A percentile compares a stretch with the other conserved stretches of the same genome.
These are phyloP conservation scores for Hypoxylon sp. DNA, from an alignment of 2,329 filamentous ascomycete genomes.

Conservation along the genomic window DNA sequence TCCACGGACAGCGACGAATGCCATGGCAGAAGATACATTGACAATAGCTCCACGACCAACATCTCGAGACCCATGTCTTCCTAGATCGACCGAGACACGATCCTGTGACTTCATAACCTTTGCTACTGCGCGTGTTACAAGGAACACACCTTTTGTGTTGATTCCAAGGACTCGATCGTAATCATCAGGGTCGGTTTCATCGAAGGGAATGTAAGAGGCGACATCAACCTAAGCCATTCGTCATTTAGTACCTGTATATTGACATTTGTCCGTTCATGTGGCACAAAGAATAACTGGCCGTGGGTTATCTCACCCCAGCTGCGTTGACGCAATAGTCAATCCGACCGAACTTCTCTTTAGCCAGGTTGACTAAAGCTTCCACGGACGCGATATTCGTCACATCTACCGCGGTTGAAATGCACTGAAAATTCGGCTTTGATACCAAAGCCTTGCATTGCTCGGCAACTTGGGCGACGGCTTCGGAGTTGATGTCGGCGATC, in stretches of 20 bases:
- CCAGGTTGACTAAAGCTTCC: constrained; percentile 23
- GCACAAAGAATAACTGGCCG: not conserved
- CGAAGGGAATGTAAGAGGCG: constrained; percentile 43
- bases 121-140: constrained; percentile 39
- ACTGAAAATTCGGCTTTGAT: constrained; percentile 21
- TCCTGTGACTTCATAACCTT: constrained; percentile 45
- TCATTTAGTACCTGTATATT: not conserved
- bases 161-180: constrained; percentile 46
- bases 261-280: not conserved
- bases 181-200: constrained; percentile 44
- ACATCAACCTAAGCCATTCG: constrained; percentile 37
- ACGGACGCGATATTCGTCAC: constrained; percentile 35
- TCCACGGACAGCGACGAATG: constrained; percentile 38
- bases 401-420: constrained; percentile 19
- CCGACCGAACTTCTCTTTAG: constrained; percentile 33
- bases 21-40: constrained; percentile 50
- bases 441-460: constrained; percentile 38
- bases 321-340: constrained; percentile 46
- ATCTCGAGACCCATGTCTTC: constrained; percentile 40
- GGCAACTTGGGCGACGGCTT: constrained; percentile 27
- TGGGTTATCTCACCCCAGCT: constrained; percentile 30
- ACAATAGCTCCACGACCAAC: constrained; percentile 52
- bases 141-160: constrained; percentile 44
- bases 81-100: constrained; percentile 26
- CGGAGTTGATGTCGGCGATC: constrained; percentile 42